phyloP scores from a whole-genome alignment of 169 alveolate genomes.

The Perkinsus chesapeaki region DNA sequence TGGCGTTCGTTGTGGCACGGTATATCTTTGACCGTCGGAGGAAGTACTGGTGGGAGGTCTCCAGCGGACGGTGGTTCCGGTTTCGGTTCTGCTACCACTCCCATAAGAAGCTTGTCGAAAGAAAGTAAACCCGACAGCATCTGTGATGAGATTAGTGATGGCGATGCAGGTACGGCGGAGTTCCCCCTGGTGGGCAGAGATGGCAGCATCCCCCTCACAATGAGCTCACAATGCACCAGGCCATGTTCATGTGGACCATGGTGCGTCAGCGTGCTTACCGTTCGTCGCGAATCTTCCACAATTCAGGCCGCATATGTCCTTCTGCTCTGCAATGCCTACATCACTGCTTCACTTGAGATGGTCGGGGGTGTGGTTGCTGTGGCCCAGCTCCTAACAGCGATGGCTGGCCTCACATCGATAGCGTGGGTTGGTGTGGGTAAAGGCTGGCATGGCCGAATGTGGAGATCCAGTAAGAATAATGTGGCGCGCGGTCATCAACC shows the following conservation, averaged over 20 bases:
- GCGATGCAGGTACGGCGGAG: background rate
- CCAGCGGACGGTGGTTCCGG: background rate
- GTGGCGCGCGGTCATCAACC: background rate
- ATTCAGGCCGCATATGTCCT: background rate
- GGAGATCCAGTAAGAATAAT: background rate
- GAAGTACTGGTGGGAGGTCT: conserved; percentile 2
- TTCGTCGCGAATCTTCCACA: no score
- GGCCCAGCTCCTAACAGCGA: background rate
- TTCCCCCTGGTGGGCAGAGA: background rate
- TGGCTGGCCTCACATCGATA: background rate
- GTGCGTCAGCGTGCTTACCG: no score
- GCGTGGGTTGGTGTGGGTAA: background rate
- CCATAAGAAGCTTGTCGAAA: background rate
- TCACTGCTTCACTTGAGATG: background rate
- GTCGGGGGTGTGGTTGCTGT: background rate
- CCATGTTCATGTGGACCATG: background rate
- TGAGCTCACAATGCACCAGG: background rate
- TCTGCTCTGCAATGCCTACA: background rate
- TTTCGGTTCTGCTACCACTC: background rate
- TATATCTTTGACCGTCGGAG: background rate
- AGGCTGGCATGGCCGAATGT: background rate
- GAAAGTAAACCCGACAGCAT: background rate
- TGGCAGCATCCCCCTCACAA: background rate
- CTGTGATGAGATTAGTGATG: no score
- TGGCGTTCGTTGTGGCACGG: background rate